A percentile compares a stretch with the other conserved stretches of the same genome.
phyloP scores from a whole-genome alignment of 768 basidiomycete species.

The Trametes maxima region DNA sequence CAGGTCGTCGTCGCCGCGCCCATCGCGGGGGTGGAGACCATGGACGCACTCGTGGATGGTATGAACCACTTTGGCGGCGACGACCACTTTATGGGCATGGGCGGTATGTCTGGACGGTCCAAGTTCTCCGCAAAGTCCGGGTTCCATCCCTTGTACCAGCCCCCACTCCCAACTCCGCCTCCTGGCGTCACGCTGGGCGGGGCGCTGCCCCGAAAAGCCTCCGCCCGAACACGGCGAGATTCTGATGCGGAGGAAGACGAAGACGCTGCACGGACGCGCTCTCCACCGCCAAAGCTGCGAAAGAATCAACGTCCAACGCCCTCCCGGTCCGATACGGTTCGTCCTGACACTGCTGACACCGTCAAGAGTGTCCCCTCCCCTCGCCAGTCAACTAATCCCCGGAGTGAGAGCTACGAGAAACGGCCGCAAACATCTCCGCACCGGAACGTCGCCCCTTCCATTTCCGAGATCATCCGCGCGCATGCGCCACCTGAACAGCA shows the following conservation, averaged over 20 bases:
- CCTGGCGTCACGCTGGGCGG: conserved; percentile 73
- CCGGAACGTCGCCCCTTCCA: conserved; percentile 69
- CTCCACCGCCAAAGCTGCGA: conserved; percentile 9
- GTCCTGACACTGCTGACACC: conserved; percentile 10
- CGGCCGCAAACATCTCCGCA: conserved; percentile 31
- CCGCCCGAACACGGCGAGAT: conserved; percentile 35
- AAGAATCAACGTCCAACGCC: conserved; percentile 2
- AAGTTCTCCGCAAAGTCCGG: conserved; percentile 55
- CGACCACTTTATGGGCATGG: conserved; percentile 46
- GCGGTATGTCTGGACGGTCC: conserved; percentile 47
- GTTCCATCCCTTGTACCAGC: conserved; percentile 79
- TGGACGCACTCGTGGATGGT: conserved; percentile 87
- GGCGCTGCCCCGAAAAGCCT: conserved; percentile 33
- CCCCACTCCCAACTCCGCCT: conserved; percentile 82
- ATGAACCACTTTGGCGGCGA: conserved; percentile 76
- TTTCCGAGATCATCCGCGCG: conserved; percentile 84
- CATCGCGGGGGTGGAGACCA: conserved; percentile 76
- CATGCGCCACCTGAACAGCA: conserved; percentile 64
- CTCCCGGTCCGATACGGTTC: conserved; percentile 12
- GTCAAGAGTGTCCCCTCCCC: conserved; percentile 5
- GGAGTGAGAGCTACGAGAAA: conserved; percentile 22
- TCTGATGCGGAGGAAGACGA: conserved; percentile 62
- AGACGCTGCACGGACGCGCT: conserved; percentile 9
- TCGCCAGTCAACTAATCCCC: conserved; percentile 18
- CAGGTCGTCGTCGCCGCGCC: conserved; percentile 75